These are phyloP conservation scores for Pythium aristosporum DNA, from an alignment of 352 stramenopile genomes.

Conservation along the genomic window DNA sequence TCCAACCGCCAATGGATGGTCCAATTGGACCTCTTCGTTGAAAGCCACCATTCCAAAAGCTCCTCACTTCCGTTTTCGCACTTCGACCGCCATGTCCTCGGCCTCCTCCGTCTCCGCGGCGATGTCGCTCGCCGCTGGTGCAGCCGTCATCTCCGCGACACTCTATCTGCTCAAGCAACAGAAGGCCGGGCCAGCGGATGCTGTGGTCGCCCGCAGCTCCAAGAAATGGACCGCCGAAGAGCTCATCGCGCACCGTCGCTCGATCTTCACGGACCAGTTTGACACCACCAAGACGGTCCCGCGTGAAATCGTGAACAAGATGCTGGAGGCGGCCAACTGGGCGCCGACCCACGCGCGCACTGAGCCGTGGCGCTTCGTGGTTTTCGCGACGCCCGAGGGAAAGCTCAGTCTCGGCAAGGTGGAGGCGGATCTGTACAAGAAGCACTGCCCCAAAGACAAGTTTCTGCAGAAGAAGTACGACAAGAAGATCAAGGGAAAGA, in stretches of 20 bases:
- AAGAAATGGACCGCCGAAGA: conserved; percentile 64
- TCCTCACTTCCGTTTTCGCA: background rate
- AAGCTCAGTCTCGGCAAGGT: conserved; percentile 57
- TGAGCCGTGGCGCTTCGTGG: conserved; percentile 83
- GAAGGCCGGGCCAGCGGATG: conserved; percentile 23
- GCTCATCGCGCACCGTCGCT: conserved; percentile 77
- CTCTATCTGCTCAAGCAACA: conserved; percentile 27
- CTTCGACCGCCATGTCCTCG: conserved; percentile 7
- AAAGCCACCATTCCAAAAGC: background rate
- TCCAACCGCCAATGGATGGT: conserved; percentile 3
- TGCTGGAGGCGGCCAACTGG: conserved; percentile 82
- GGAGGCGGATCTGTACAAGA: conserved; percentile 70
- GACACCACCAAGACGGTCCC: conserved; percentile 54
- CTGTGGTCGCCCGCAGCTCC: conserved; percentile 4
- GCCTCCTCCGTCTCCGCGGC: conserved; percentile 5
- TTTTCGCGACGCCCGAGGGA: conserved; percentile 59
- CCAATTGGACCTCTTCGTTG: background rate
- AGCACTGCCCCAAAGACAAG: conserved; percentile 53
- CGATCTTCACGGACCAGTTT: conserved; percentile 75
- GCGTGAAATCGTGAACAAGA: conserved; percentile 61
- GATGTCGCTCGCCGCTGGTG: conserved; percentile 11
- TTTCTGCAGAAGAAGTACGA: conserved; percentile 79
- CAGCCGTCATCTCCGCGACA: conserved; percentile 12
- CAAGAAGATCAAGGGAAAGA: conserved; percentile 76
- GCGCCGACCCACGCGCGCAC: conserved; percentile 77